Evolutionary conservation across 2,329 filamentous ascomycete genomes (phyloP).

Genomic region (Hyphodiscus sp.): DNA sequence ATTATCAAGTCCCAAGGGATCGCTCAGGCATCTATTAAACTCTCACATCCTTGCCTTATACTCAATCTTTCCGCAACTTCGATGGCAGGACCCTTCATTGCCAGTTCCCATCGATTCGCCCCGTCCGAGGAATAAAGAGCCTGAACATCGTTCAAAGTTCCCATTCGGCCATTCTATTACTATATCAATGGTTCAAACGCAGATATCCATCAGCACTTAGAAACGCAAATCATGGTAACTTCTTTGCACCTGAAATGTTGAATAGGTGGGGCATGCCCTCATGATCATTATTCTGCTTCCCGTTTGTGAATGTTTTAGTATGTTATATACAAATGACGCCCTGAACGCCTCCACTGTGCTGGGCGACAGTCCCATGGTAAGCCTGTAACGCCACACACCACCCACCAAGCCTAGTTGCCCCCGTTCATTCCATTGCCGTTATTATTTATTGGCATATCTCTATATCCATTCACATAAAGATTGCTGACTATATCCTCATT

Average conservation of each 20-base stretch:
- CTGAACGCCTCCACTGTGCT: background rate
- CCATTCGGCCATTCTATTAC: too few species aligned
- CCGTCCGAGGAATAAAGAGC: too few species aligned
- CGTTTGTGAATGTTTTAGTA: background rate
- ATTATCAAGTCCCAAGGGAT: too few species aligned
- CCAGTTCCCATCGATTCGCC: too few species aligned
- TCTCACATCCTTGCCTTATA: too few species aligned
- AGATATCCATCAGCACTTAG: background rate
- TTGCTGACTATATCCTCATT: conserved; percentile 32
- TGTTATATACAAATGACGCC: background rate
- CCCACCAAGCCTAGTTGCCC: background rate
- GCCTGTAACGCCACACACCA: background rate
- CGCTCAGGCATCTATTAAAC: too few species aligned
- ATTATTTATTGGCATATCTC: conserved; percentile 20
- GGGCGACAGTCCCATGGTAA: background rate
- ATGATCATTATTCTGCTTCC: background rate
- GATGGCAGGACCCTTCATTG: too few species aligned
- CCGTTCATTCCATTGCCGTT: conserved; percentile 32
- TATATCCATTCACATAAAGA: conserved; percentile 15
- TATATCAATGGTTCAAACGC: too few species aligned
- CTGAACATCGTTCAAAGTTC: too few species aligned
- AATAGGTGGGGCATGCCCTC: background rate
- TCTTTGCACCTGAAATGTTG: background rate
- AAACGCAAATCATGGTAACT: background rate
- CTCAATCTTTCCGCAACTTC: too few species aligned